Conservation (phyloP, 2,329 filamentous ascomycete species). For the Cytospora paraplurivora region DNA sequence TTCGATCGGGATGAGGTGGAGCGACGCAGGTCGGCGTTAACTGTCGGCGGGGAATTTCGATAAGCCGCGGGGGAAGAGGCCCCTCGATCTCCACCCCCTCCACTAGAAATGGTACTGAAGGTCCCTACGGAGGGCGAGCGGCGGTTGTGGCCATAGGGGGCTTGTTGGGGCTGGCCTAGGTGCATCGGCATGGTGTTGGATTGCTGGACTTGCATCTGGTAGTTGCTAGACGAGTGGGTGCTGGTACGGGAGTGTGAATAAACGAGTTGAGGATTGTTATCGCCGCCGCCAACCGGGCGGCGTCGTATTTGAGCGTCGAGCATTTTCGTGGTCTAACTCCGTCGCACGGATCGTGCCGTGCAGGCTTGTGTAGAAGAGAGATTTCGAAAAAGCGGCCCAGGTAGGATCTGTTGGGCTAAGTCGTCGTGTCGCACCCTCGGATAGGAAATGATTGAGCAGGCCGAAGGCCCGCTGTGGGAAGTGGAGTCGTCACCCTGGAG, state of each 20-base stretch:
- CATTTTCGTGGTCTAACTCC: conserved; percentile 32
- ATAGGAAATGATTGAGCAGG: conserved; percentile 27
- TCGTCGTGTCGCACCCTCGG: conserved; percentile 25
- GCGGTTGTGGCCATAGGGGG: conserved; percentile 45
- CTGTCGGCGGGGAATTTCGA: conserved; percentile 51
- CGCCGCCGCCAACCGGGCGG: conserved; percentile 31
- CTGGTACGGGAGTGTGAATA: conserved; percentile 59
- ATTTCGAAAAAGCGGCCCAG: conserved; percentile 15
- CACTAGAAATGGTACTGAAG: conserved; percentile 67
- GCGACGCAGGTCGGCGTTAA: conserved; percentile 64
- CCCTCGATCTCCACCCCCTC: conserved; percentile 37
- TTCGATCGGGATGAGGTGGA: conserved; percentile 81
- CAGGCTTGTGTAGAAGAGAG: conserved; percentile 9
- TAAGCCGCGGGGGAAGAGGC: conserved; percentile 56
- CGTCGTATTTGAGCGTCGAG: conserved; percentile 38
- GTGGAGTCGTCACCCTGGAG: conserved; percentile 25
- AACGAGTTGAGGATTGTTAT: conserved; percentile 32
- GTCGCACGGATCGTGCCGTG: conserved; percentile 20
- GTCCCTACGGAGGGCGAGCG: conserved; percentile 68
- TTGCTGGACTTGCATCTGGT: conserved; percentile 42
- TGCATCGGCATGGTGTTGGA: conserved; percentile 36
- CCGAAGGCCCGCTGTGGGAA: conserved; percentile 23
- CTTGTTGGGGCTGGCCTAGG: conserved; percentile 38
- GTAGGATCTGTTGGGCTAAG: conserved; percentile 26
- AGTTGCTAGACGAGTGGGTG: conserved; percentile 59